Percentiles rank a stretch among this genome's conserved stretches.
Conservation (phyloP, 2,329 filamentous ascomycete genomes). For the Penicillium sp. region DNA sequence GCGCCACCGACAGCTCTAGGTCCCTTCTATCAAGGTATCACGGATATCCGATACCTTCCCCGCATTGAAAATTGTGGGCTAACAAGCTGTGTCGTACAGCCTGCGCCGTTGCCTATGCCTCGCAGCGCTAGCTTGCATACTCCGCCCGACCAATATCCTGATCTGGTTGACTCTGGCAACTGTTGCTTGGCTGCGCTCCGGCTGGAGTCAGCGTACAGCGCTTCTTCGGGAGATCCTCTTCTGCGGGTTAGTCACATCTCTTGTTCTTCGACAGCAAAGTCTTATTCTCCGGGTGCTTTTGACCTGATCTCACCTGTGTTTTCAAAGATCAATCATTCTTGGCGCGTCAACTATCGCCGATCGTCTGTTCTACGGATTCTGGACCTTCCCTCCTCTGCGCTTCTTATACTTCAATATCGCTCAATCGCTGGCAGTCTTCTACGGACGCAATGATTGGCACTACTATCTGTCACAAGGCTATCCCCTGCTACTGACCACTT, state of each 20-base stretch:
- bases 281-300: constrained; percentile 1
- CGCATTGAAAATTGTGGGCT: constrained; percentile 4
- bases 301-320: constrained; percentile 1
- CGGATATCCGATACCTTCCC: constrained; percentile 1
- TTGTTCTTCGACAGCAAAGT: not conserved
- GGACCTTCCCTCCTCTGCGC: constrained; percentile 81
- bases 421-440: constrained; percentile 84
- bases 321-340: constrained; percentile 51
- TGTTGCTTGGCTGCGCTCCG: constrained; percentile 45
- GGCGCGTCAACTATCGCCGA: constrained; percentile 62
- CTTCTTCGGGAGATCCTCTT: constrained; percentile 59
- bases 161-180: constrained; percentile 69
- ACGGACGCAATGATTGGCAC: constrained; percentile 82
- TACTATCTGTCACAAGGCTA: constrained; percentile 91
- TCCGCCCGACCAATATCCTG: constrained; percentile 83
- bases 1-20: constrained; percentile 8
- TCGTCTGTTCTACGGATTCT: constrained; percentile 71
- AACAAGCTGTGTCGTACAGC: constrained; percentile 30
- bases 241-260: constrained; percentile 45
- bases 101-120: constrained; percentile 62
- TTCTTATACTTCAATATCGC: constrained; percentile 89
- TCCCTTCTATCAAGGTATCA: constrained; percentile 23
- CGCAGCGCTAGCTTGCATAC: constrained; percentile 73
- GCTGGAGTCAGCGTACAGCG: constrained; percentile 41
- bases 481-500: constrained; percentile 77